Conservation (phyloP, 2,329 filamentous ascomycete genomes). For the Colletotrichum lupini region DNA sequence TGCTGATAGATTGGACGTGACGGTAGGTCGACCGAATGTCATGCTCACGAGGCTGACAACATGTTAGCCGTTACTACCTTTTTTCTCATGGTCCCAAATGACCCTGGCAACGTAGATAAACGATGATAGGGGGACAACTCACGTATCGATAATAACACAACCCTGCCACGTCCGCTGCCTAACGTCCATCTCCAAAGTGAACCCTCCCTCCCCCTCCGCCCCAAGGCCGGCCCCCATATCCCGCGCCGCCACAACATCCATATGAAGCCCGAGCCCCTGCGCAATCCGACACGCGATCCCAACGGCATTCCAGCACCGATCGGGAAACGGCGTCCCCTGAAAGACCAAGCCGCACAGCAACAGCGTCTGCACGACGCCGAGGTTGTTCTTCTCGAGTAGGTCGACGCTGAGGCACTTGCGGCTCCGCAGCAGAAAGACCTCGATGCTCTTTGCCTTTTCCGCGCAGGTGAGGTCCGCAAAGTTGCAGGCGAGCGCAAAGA, state of each 20-base stretch:
- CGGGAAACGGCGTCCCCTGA: slow-evolving; percentile 53
- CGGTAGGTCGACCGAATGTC: slow-evolving; percentile 1
- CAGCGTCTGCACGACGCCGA: slow-evolving; percentile 53
- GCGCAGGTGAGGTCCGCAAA: slow-evolving; percentile 34
- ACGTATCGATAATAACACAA: slow-evolving; percentile 52
- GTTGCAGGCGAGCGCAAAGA: slow-evolving; percentile 54
- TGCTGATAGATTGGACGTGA: background rate
- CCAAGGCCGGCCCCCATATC: background rate
- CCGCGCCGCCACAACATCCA: slow-evolving; percentile 35
- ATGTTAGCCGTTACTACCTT: background rate
- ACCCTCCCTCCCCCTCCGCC: slow-evolving; percentile 1
- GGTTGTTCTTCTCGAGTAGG: slow-evolving; percentile 48
- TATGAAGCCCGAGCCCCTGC: slow-evolving; percentile 54
- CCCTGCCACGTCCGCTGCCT: slow-evolving; percentile 51
- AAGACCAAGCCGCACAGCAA: slow-evolving; percentile 51
- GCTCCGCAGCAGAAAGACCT: slow-evolving; percentile 5
- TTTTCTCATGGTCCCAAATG: no score
- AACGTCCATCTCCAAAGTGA: slow-evolving; percentile 48
- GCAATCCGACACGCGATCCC: slow-evolving; percentile 54
- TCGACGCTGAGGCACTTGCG: slow-evolving; percentile 39
- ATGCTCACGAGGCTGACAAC: background rate
- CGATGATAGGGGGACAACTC: slow-evolving; percentile 26
- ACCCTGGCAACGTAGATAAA: no score
- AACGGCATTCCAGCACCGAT: slow-evolving; percentile 54
- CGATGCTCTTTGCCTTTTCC: slow-evolving; percentile 1